These are phyloP conservation scores for Candida golubevii DNA, from an alignment of 805 yeast species.

Conservation along the genomic window DNA sequence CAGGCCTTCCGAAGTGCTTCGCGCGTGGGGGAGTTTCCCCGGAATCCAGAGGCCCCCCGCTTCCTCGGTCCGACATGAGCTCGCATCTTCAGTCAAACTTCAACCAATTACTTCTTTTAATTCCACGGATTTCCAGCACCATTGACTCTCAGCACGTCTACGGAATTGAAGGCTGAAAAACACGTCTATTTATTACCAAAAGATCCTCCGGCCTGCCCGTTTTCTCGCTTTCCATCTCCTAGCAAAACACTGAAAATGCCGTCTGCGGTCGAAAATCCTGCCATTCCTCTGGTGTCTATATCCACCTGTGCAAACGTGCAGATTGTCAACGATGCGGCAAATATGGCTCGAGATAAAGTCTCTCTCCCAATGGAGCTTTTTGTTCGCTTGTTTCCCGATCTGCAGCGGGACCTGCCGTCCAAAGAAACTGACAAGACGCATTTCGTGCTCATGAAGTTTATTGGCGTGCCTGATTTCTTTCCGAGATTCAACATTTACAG, in stretches of 20 bases:
- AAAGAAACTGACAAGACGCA: constrained; percentile 4
- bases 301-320: constrained; percentile 28
- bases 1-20: no score
- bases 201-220: no score
- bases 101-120: no score
- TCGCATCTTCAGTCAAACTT: no score
- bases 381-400: constrained; percentile 28
- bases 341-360: constrained; percentile 23
- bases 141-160: no score
- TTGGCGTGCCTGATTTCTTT: constrained; percentile 39
- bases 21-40: no score
- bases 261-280: constrained; percentile 1
- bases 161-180: no score
- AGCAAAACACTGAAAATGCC: constrained; percentile 4
- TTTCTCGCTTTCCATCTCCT: no score
- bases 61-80: no score
- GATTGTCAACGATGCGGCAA: constrained; percentile 29
- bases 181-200: no score
- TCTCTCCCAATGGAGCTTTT: constrained; percentile 33
- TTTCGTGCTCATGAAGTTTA: constrained; percentile 32
- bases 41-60: no score
- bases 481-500: constrained; percentile 33
- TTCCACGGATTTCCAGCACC: no score
- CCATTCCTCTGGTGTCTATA: constrained; percentile 12
- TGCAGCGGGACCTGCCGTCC: constrained; percentile 8